Percentiles rank a stretch among this genome's conserved stretches.
phyloP scores from a whole-genome alignment of 257 asterid genomes.

The Vinca minor region DNA sequence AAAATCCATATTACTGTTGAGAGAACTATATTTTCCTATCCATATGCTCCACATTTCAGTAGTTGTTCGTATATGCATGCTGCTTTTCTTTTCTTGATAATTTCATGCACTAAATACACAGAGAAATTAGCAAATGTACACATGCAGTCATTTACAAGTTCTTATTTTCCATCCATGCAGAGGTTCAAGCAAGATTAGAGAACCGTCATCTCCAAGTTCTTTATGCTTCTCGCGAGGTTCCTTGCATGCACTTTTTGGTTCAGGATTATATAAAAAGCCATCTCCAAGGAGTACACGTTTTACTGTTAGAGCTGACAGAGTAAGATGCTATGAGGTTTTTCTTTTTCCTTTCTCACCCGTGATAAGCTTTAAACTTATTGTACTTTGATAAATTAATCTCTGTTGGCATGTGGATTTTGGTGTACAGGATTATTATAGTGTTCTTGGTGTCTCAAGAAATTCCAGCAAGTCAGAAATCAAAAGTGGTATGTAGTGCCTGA shows the following conservation, averaged over 20 bases:
- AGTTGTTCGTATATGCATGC: not conserved
- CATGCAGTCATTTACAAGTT: not conserved
- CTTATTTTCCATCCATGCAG: conserved; percentile 28
- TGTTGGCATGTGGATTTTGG: conserved; percentile 5
- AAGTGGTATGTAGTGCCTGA: conserved; percentile 52
- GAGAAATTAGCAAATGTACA: not conserved
- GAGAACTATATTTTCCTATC: not conserved
- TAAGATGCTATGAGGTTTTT: conserved; percentile 28
- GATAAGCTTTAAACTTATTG: not conserved
- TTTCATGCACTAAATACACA: not conserved
- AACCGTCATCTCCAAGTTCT: conserved; percentile 59
- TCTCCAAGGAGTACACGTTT: conserved; percentile 53
- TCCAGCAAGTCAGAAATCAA: conserved; percentile 90
- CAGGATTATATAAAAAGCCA: conserved; percentile 31
- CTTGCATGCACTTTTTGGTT: conserved; percentile 39
- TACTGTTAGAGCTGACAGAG: conserved; percentile 78
- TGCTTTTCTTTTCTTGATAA: not conserved
- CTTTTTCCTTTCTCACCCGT: not conserved
- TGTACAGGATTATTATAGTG: conserved; percentile 74
- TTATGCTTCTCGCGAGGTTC: conserved; percentile 51
- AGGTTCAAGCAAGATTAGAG: conserved; percentile 44
- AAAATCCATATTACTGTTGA: not conserved
- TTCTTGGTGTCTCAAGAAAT: conserved; percentile 82
- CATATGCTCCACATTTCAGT: not conserved
- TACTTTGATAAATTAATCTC: conserved; percentile 1